Base-by-base conservation (phyloP, 176 grass and related monocot species). In the Alloteropsis semialata region DNA sequence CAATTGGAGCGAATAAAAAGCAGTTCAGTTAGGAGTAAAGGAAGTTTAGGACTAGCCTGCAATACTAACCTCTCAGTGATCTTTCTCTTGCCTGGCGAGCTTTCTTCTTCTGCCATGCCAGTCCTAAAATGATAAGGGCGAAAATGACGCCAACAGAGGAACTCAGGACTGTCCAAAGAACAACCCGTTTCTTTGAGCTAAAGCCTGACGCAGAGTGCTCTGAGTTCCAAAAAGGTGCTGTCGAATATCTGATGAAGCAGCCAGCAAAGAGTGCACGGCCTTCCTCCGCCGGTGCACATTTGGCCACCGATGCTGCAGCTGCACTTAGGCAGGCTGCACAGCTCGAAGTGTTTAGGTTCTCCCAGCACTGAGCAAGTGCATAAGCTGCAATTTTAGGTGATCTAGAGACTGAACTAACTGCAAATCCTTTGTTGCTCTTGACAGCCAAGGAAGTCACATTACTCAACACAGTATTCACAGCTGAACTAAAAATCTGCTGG, bases 331-430 rank as follows among this genome's bases (percentile, higher is more conserved):
- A 92, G 19, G 75, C 37, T 22, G 53, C 70, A 65, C 91, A 92
- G 25, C 83, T 81, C 6, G 60, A 84, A 46, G 57, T 57, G 67
- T 92, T 89, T 76, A 92, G 49, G 49, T 85, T 89, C 80, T 82
- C 86, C 91, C 91, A 89, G 65, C 91, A 92, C 78, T 92, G 76
- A 9, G 80, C 91, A 85, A 92, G 83, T 1, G 80, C 87, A n/a
- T 92, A 92, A 11, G 80, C 91, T 18, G 77, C 75, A 33, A 33
- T 43, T 1, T 55, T 16, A 7, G 34, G 8, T 18, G 84, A 77
- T 33, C 75, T 28, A 10, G 19, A 57, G 5, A 30, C 84, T 33
- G 55, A 84, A 19, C 38, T 44, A 10, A 86, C 87, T 42, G 84
- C 81, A 39, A 74, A 83, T 2, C 81, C 69, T 51, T 66, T 78